Percentiles rank a stretch among this genome's conserved stretches.
phyloP scores from a whole-genome alignment of 495 filamentous ascomycete genomes.

The Penicillium samsonianum region DNA sequence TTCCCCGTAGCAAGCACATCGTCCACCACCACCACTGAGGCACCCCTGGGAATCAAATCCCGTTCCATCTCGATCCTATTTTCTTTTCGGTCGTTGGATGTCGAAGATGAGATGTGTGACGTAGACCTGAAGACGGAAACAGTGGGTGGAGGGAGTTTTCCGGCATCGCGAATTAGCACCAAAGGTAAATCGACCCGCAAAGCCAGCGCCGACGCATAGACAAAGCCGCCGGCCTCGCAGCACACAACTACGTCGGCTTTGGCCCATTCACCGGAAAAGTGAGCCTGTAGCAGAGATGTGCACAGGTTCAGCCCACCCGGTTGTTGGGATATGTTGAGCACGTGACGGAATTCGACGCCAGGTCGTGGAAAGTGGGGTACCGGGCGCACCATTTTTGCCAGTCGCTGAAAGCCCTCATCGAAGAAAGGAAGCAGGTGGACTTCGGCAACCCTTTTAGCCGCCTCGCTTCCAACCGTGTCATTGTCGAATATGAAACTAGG shows the following conservation, averaged over 20 bases:
- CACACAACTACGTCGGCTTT: conserved; percentile 48
- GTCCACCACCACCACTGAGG: conserved; percentile 60
- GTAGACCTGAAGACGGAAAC: conserved; percentile 49
- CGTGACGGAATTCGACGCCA: conserved; percentile 58
- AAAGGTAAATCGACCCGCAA: conserved; percentile 47
- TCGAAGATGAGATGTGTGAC: conserved; percentile 59
- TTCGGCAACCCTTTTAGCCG: conserved; percentile 46
- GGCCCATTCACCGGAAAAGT: conserved; percentile 53
- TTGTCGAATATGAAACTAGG: conserved; percentile 57
- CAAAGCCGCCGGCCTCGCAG: conserved; percentile 60
- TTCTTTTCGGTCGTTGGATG: conserved; percentile 34
- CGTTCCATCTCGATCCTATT: conserved; percentile 55
- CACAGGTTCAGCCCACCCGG: conserved; percentile 55
- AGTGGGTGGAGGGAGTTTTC: conserved; percentile 61
- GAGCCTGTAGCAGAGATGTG: conserved; percentile 51
- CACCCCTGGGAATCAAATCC: conserved; percentile 44
- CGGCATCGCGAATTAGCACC: conserved; percentile 57
- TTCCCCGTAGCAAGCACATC: conserved; percentile 63
- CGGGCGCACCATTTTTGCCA: conserved; percentile 53
- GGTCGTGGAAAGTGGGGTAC: conserved; percentile 54
- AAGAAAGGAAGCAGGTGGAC: conserved; percentile 52
- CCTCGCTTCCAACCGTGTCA: conserved; percentile 40
- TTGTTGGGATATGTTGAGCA: conserved; percentile 59
- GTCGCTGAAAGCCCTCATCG: conserved; percentile 48
- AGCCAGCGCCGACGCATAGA: conserved; percentile 59